Base-by-base conservation (phyloP, 176 grass and related monocot genomes). In the Ananas comosus region DNA sequence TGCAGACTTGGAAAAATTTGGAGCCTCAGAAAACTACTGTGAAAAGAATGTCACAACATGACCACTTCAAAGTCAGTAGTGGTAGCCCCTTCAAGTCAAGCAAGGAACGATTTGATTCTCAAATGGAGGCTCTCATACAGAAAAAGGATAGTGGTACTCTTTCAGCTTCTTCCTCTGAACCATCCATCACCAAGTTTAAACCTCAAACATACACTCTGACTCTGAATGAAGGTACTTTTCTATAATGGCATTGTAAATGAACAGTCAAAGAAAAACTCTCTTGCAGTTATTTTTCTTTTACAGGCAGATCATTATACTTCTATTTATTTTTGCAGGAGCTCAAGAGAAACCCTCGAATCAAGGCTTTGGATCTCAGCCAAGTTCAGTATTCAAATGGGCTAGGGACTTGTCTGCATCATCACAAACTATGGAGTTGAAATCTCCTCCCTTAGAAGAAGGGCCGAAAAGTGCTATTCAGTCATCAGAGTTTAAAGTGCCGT, bases 11-110 rank as follows among this genome's bases (percentile, higher is more conserved):
- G 83, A 70, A 69, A 76, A 80, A 78, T 80, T 82, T 92, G 68
- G 84, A 90, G 57, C 86, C 86, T 73, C 83, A 89, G 80, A 96
- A 90, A 84, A 90, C 89, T 50, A 90, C 89, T 69, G 89, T 96
- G 76, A 96, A 92, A 84, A 90, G 93, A 87, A 74, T 80, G 64
- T 51, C 73, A 24, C 81, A 84, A 47, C 88, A 91, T 73, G 86
- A 87, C 56, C 71, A 65, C 75, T 76, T 85, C 59, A 92, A 71
- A 71, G 79, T 92, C 49, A 84, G 52, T 77, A 80, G 78, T 71
- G 79, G 85, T 69, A 87, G 81, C 13, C 89, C 86, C 29, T 92
- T 96, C 73, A 81, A 80, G 54, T 81, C 79, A 65, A 88, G 85
- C 80, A 96, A 87, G 82, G 81, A 90, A 87, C 77, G 79, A 53